These are phyloP conservation scores for Alternaria rosae DNA, from an alignment of 2,329 filamentous ascomycete genomes.

Conservation along the genomic window DNA sequence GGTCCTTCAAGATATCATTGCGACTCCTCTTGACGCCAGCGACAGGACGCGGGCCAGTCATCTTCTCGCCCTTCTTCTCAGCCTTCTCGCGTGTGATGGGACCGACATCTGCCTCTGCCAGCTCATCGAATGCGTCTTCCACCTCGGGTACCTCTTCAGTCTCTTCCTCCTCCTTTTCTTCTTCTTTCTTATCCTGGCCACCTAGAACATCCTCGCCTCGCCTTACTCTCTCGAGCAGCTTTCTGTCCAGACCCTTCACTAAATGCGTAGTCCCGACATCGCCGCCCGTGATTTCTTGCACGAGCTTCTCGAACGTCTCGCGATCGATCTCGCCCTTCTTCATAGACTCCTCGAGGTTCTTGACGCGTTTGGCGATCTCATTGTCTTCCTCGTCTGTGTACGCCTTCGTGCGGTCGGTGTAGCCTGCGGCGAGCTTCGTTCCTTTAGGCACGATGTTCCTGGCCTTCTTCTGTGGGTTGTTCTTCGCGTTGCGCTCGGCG, in stretches of 20 bases:
- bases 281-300: slow-evolving; percentile 80
- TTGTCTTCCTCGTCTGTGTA: slow-evolving; percentile 62
- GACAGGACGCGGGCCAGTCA: slow-evolving; percentile 50
- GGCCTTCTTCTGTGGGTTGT: slow-evolving; percentile 72
- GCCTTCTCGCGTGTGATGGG: slow-evolving; percentile 67
- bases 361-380: slow-evolving; percentile 70
- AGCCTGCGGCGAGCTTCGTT: slow-evolving; percentile 78
- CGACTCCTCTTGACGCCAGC: slow-evolving; percentile 62
- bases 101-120: slow-evolving; percentile 72
- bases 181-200: slow-evolving; percentile 45
- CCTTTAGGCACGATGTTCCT: slow-evolving; percentile 84
- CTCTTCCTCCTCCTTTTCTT: slow-evolving; percentile 29
- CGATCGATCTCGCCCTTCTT: slow-evolving; percentile 86
- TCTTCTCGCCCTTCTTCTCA: slow-evolving; percentile 63
- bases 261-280: slow-evolving; percentile 82
- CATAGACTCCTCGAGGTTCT: slow-evolving; percentile 79
- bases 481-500: slow-evolving; percentile 70
- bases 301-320: slow-evolving; percentile 76
- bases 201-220: slow-evolving; percentile 66
- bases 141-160: slow-evolving; percentile 43
- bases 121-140: slow-evolving; percentile 59
- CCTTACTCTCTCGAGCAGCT: slow-evolving; percentile 73
- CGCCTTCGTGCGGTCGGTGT: slow-evolving; percentile 79
- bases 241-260: slow-evolving; percentile 90
- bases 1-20: slow-evolving; percentile 66